Evolutionary conservation across 2,329 filamentous ascomycete genomes (phyloP), one percentile per base, ranked within the genome.

Genomic region (Xylariaceae sp.): DNA sequence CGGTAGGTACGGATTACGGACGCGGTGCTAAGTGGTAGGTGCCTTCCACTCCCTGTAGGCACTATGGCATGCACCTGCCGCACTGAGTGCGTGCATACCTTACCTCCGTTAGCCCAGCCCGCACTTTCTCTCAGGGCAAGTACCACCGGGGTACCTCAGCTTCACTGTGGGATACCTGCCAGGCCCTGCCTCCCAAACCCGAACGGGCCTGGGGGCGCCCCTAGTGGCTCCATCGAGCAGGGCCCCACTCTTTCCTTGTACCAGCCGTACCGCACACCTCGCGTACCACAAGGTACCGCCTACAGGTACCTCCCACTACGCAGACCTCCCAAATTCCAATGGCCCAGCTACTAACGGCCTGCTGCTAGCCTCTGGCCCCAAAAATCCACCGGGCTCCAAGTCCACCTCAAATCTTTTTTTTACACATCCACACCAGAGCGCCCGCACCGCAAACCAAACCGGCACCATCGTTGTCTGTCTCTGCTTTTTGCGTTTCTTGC

Each of bases 401-500:
- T 67, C 68, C 66, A 68, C 65, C 65, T 61, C 70, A 66, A 51
- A 61, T 66, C 60, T 69, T 70, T 67, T 67, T 63, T 64, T 68
- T 66, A 66, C 63, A 68, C 69, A 69, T 67, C 67, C 63, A 66
- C 64, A 64, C 63, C 60, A 60, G 61, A 66, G 69, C 66, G 23
- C 23, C 23, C 23, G 23, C 23, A 30, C 64, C 67, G 67, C 67
- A 71, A 72, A 67, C 68, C 66, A 66, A 71, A 69, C 69, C 68
- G 66, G 71, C 70, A 72, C 71, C 67, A 70, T 72, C 69, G 68
- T 73, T 72, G 71, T 73, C 72, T 62, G 60, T 70, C 69, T 67
- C 64, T 66, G 66, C 66, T 66, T 69, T 71, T 68, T 64, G 62
- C 60, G 63, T 67, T 67, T 66, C 66, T 67, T 67, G 65, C 65